Evolutionary conservation across 2,329 filamentous ascomycete species (phyloP).

Genomic region (Hypoxylon sp.): DNA sequence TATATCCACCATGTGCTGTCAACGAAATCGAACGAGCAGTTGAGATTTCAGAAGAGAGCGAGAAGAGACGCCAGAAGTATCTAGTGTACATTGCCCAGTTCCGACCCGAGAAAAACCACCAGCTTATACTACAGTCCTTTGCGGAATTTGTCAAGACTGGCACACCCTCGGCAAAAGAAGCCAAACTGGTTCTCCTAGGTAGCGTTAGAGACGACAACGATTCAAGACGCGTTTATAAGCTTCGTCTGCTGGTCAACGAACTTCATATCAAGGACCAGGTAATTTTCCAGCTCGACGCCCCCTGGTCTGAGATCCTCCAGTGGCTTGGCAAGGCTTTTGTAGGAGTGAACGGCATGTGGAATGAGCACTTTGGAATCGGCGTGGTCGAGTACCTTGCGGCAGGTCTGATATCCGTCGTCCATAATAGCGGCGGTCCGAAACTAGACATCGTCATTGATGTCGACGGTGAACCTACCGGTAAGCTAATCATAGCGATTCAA

Average conservation of each 20-base stretch:
- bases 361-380: slow-evolving; percentile 98
- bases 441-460: slow-evolving; percentile 90
- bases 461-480: slow-evolving; percentile 83
- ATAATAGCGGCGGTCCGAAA: slow-evolving; percentile 93
- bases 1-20: slow-evolving; percentile 95
- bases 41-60: slow-evolving; percentile 77
- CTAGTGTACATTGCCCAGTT: slow-evolving; percentile 98
- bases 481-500: slow-evolving; percentile 43
- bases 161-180: slow-evolving; percentile 65
- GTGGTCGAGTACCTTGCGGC: slow-evolving; percentile 99
- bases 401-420: slow-evolving; percentile 91
- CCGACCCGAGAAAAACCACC: slow-evolving; percentile 96
- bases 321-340: slow-evolving; percentile 84
- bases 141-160: slow-evolving; percentile 77
- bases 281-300: slow-evolving; percentile 89
- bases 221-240: slow-evolving; percentile 86
- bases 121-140: slow-evolving; percentile 87
- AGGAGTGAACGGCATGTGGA: slow-evolving; percentile 99
- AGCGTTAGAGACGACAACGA: slow-evolving; percentile 90
- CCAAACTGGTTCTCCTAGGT: slow-evolving; percentile 87
- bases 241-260: slow-evolving; percentile 88
- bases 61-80: slow-evolving; percentile 77
- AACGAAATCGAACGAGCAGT: slow-evolving; percentile 84
- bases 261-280: slow-evolving; percentile 87
- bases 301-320: slow-evolving; percentile 87